A percentile compares a stretch with the other conserved stretches of the same genome.
Evolutionary conservation across 805 yeast genomes (phyloP).

Genomic region (Zygosaccharomyces lentus): DNA sequence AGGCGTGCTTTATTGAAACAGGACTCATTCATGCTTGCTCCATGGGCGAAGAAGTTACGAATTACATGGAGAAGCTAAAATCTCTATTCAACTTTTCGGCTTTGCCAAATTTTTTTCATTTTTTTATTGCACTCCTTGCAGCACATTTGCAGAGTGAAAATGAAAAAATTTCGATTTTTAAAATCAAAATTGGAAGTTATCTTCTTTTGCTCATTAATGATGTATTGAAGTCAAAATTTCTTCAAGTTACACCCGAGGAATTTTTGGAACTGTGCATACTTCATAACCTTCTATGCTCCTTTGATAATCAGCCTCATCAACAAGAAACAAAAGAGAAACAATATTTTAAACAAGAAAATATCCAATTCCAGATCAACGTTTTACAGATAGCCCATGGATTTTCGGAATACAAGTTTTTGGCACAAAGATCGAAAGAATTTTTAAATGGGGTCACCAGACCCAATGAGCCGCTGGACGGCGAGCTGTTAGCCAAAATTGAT

Average conservation of each 20-base stretch:
- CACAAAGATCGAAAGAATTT: slow-evolving; percentile 6
- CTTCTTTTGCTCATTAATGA: slow-evolving; percentile 18
- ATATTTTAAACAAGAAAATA: slow-evolving; percentile 5
- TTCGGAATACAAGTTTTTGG: slow-evolving; percentile 13
- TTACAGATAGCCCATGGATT: slow-evolving; percentile 24
- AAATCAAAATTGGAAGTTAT: slow-evolving; percentile 9
- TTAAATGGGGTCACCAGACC: neutral
- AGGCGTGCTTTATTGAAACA: slow-evolving; percentile 15
- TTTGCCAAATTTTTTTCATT: slow-evolving; percentile 10
- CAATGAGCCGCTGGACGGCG: neutral
- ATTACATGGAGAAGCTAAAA: slow-evolving; percentile 14
- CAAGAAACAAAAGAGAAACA: neutral
- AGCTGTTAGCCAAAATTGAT: slow-evolving; percentile 7
- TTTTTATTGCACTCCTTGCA: slow-evolving; percentile 15
- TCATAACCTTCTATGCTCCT: slow-evolving; percentile 13
- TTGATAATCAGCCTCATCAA: neutral
- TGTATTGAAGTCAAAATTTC: slow-evolving; percentile 11
- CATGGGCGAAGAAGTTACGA: slow-evolving; percentile 5
- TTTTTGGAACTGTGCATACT: slow-evolving; percentile 18
- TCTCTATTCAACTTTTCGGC: slow-evolving; percentile 13
- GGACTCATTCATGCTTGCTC: slow-evolving; percentile 16
- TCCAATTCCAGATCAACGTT: slow-evolving; percentile 11
- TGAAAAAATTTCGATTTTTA: slow-evolving; percentile 1
- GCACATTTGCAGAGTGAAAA: slow-evolving; percentile 12
- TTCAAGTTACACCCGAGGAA: slow-evolving; percentile 21